Evolutionary conservation across 169 alveolate species (phyloP).

Genomic region (Plasmodium fragile): DNA sequence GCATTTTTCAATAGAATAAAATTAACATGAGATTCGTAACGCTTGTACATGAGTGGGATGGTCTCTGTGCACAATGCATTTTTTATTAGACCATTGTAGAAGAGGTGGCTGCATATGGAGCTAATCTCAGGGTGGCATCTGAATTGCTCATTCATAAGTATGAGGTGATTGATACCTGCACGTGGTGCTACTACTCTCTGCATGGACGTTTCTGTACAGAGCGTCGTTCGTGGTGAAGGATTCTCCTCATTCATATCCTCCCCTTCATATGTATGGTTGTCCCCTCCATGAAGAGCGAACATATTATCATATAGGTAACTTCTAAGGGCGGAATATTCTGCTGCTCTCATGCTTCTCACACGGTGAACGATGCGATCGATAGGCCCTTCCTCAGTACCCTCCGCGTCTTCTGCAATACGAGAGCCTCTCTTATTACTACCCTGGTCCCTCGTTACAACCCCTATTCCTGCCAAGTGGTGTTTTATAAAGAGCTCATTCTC

Average conservation of each 20-base stretch:
- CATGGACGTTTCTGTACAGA: background rate
- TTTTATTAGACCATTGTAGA: constrained; percentile 37
- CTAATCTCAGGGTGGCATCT: constrained; percentile 74
- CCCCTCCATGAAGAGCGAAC: constrained; percentile 33
- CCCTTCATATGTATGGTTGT: background rate
- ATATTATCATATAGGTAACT: constrained; percentile 10
- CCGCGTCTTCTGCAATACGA: too few species aligned
- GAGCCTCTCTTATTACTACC: too few species aligned
- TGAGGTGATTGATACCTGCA: constrained; percentile 6
- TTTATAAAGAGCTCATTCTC: constrained; percentile 45
- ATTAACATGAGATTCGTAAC: constrained; percentile 28
- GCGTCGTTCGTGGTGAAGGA: background rate
- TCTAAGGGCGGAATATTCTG: constrained; percentile 1
- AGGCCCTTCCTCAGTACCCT: background rate
- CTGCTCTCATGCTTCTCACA: background rate
- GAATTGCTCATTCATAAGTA: constrained; percentile 58
- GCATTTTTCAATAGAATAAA: constrained; percentile 18
- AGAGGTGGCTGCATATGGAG: constrained; percentile 57
- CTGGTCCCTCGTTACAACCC: background rate
- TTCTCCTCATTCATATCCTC: background rate
- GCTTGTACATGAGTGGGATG: constrained; percentile 4
- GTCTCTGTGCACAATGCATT: constrained; percentile 32
- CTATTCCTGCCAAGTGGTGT: background rate
- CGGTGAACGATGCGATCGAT: background rate
- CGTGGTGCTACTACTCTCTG: background rate